Base-by-base conservation (phyloP, 208 protist species). In the Leishmania martiniquensis region DNA sequence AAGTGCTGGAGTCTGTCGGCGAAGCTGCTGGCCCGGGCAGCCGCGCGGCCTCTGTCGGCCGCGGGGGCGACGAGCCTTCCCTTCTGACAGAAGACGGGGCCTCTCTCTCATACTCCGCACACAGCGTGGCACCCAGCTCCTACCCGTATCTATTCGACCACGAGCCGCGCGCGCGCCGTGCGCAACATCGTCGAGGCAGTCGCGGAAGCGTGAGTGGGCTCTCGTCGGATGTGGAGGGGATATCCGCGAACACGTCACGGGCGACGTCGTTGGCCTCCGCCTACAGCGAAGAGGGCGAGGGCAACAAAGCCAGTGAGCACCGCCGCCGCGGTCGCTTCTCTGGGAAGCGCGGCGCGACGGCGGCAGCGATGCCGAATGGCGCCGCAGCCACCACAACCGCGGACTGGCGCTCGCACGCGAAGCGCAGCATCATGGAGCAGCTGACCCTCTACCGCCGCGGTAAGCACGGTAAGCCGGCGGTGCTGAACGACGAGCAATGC, bases 401-500 rank as follows among this genome's bases (percentile, higher is more conserved):
- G 68, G 63, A 93, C 76, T 96, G 93, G 91, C 90, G 93, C 42
- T 76, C 75, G 4, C 77, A 79, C 20, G 93, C 93, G 37, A 96
- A 96, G 88, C 89, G 89, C 29, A 87, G 85, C 5, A 96, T 96
- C 76, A 85, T 94, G 47, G 84, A 95, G 81, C 87, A 92, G 79
- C 87, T 95, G 1, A 95, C 93, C 25, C 69, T 94, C 42, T 95
- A 94, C 84, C 83, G 89, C 29, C 82, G 85, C 17, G 91, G 91
- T 1, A 72, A 83, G 6, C 74, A 82, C 37, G 91, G 89, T 6
- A 82, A 77, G 78, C 93, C 93, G 52, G 63, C 69, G n/a, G 84
- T 95, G 45, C 77, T 97, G 37, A 85, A 60, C 47, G 81, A 85
- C 60, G 80, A 88, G 22, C 80, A 91, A 63, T 94, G 95, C 70